Conservation (phyloP, 2,329 filamentous ascomycete genomes). For the Teratosphaeria nubilosa region DNA sequence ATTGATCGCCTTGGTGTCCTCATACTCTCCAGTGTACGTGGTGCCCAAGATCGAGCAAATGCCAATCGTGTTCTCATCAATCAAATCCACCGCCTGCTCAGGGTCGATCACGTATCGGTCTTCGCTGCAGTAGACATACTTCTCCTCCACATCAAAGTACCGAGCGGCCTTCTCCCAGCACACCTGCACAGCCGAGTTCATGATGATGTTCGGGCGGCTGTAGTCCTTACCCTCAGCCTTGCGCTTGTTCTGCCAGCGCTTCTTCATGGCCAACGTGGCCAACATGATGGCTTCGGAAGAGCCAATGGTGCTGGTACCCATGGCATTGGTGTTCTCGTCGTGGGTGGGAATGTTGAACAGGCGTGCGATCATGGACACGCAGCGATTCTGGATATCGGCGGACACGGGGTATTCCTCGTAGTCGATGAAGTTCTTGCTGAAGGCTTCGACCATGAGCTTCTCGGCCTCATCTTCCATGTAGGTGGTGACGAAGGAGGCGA, state of each 20-base stretch:
- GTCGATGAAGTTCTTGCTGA: constrained; percentile 78
- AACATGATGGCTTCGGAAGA: constrained; percentile 85
- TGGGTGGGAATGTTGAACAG: constrained; percentile 69
- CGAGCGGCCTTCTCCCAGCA: constrained; percentile 77
- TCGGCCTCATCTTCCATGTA: constrained; percentile 98
- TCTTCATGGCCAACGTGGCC: constrained; percentile 84
- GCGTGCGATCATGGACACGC: constrained; percentile 63
- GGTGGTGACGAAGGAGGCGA: constrained; percentile 89
- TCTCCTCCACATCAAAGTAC: constrained; percentile 71
- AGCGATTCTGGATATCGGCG: constrained; percentile 67
- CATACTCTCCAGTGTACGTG: constrained; percentile 92
- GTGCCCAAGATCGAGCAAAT: constrained; percentile 87
- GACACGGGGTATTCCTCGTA: constrained; percentile 43
- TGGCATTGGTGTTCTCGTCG: constrained; percentile 49
- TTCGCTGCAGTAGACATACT: constrained; percentile 56
- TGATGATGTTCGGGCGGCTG: constrained; percentile 81
- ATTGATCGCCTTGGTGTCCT: constrained; percentile 86
- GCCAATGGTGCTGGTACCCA: constrained; percentile 82
- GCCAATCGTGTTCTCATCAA: constrained; percentile 70
- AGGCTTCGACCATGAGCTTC: constrained; percentile 86
- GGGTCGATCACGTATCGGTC: constrained; percentile 56
- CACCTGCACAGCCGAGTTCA: constrained; percentile 92
- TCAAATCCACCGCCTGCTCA: constrained; percentile 48
- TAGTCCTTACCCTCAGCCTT: constrained; percentile 71
- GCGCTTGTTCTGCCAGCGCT: constrained; percentile 80